Conservation (phyloP, 768 basidiomycete genomes). For the Pluteus cervinus region DNA sequence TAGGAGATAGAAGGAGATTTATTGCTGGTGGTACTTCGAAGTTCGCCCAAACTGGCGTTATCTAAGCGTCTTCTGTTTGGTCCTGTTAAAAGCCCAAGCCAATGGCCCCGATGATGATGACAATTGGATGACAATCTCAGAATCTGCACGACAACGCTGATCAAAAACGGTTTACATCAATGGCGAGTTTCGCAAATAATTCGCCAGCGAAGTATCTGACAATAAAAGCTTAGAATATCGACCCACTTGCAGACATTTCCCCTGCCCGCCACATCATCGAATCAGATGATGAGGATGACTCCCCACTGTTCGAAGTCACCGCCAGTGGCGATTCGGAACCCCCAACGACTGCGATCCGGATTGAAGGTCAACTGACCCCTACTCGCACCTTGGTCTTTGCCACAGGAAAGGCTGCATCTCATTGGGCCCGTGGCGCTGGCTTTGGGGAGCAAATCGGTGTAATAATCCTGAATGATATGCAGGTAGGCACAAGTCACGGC, state of each 20-base stretch:
- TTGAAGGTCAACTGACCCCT: constrained; percentile 28
- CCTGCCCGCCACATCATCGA: constrained; percentile 60
- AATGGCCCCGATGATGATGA: too few species aligned
- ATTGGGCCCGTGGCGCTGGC: constrained; percentile 46
- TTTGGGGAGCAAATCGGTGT: constrained; percentile 47
- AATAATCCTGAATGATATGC: constrained; percentile 37
- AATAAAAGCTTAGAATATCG: constrained; percentile 31
- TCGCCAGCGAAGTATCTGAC: neutral
- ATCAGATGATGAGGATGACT: constrained; percentile 65
- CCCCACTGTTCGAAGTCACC: constrained; percentile 26
- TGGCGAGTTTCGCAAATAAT: constrained; percentile 5
- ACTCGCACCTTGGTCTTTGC: constrained; percentile 34
- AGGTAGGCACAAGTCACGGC: constrained; percentile 26
- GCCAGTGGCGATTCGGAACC: constrained; percentile 13
- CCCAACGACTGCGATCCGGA: constrained; percentile 22
- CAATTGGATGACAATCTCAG: too few species aligned
- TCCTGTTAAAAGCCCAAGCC: too few species aligned
- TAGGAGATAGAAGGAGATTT: constrained; percentile 10
- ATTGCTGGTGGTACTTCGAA: constrained; percentile 10
- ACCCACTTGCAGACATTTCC: constrained; percentile 49
- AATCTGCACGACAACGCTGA: too few species aligned
- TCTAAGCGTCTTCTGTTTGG: too few species aligned
- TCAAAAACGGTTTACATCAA: constrained; percentile 4
- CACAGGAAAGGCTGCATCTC: constrained; percentile 36
- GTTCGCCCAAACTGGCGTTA: constrained; percentile 7